Evolutionary conservation across 345 rosid genomes (phyloP), one percentile per base, ranked within the genome.

Genomic region (Mercurialis annua): DNA sequence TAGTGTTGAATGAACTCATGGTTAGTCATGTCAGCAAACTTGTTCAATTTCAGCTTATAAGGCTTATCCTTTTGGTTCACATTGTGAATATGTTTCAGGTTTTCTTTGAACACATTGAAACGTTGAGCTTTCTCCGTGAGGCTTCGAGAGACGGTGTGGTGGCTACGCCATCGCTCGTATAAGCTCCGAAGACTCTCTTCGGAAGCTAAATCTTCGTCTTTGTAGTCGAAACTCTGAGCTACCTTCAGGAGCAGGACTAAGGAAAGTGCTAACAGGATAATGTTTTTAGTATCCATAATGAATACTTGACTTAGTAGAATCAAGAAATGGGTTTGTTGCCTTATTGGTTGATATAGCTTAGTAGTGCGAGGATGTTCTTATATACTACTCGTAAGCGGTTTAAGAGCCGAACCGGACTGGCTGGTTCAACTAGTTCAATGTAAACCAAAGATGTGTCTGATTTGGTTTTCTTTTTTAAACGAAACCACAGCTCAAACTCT

Each of bases 1-100:
- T 56, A 53, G 18, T 40, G 50, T 50, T 74, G 21, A 50, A 50
- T 36, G 73, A 83, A 76, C 76, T 81, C 83, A 62, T 71, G 55
- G 71, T 76, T 76, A 26, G 83, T 83, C 80, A 78, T 76, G 48
- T 81, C 80, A 0, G 83, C 76, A 65, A 62, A 74, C 50, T 27
- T 58, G 62, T 83, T 78, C 34, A 74, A 64, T 26, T 33, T 70
- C 73, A 80, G 12, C 65, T 82, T 75, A 64, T 30, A 67, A 52
- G 70, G 67, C 42, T 10, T 64, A n/a, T 69, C 70, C 73, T 63
- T 63, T 42, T 64, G 60, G 66, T 74, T 71, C 27, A 64, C 34
- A 54, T 3, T 23, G 44, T 67, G 71, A 65, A 57, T 17, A 54
- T 58, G 56, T 29, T 33, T 26, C 48, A 53, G 21, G 31, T 47